Conservation (phyloP, 495 filamentous ascomycete genomes). For the Hyaloscypha hepaticicola region DNA sequence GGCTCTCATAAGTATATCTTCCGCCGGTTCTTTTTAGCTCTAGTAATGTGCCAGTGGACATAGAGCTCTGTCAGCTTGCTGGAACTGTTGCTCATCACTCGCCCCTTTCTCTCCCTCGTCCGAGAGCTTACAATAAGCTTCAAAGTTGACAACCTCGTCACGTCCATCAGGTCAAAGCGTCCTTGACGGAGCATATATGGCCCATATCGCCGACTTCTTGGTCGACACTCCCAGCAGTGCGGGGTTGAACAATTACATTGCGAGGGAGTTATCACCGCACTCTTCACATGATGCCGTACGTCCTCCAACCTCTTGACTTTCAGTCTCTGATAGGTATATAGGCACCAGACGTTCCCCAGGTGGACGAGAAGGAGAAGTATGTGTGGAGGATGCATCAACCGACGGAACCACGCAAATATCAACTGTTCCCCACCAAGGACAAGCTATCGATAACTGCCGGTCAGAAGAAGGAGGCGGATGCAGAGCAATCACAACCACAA, state of each 20-base stretch:
- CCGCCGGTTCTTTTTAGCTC: background rate
- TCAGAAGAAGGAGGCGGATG: constrained; percentile 47
- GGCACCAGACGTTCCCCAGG: constrained; percentile 37
- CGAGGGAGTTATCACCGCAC: constrained; percentile 31
- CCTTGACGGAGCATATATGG: constrained; percentile 23
- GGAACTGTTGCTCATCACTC: constrained; percentile 12
- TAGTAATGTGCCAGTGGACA: background rate
- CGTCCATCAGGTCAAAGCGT: constrained; percentile 9
- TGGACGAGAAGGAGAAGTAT: constrained; percentile 42
- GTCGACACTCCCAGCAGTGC: constrained; percentile 22
- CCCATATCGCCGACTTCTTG: constrained; percentile 35
- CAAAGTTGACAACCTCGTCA: background rate
- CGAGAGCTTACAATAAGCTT: constrained; percentile 6
- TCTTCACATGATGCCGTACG: constrained; percentile 25
- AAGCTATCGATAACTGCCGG: constrained; percentile 32
- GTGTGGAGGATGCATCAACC: constrained; percentile 54
- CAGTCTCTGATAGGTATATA: constrained; percentile 9
- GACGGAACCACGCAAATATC: constrained; percentile 46
- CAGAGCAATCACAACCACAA: constrained; percentile 48
- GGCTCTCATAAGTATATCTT: constrained; percentile 31
- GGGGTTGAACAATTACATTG: constrained; percentile 37
- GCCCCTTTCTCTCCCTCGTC: background rate
- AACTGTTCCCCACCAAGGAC: constrained; percentile 50
- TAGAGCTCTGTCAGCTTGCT: constrained; percentile 12
- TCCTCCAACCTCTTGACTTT: constrained; percentile 1